A percentile compares a stretch with the other conserved stretches of the same genome.
Conservation (phyloP, 768 basidiomycete genomes). For the Coprinopsis sp. region DNA sequence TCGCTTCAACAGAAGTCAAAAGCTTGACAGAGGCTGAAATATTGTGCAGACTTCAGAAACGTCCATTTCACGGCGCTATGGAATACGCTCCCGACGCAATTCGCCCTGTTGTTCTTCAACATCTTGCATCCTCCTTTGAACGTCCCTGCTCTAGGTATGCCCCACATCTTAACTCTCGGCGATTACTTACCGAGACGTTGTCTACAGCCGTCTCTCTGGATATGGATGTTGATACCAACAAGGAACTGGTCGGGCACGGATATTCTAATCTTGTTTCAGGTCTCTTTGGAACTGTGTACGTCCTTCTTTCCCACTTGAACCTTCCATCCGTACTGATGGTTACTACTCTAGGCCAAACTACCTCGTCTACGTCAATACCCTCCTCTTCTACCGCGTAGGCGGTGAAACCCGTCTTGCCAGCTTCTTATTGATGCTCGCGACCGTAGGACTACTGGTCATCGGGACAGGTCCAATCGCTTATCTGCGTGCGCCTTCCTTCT, state of each 20-base stretch:
- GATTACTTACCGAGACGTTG: not conserved
- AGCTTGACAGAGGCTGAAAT: not conserved
- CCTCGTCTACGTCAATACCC: slow-evolving; percentile 83
- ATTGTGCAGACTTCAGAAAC: slow-evolving; percentile 48
- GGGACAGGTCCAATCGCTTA: slow-evolving; percentile 90
- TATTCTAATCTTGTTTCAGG: slow-evolving; percentile 87
- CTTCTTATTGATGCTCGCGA: slow-evolving; percentile 77
- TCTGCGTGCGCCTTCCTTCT: slow-evolving; percentile 51
- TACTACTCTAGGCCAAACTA: slow-evolving; percentile 61
- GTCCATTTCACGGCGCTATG: slow-evolving; percentile 66
- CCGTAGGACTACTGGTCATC: slow-evolving; percentile 63
- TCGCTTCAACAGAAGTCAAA: not conserved
- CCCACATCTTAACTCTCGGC: not conserved
- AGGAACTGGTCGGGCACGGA: slow-evolving; percentile 90
- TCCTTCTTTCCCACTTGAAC: slow-evolving; percentile 9
- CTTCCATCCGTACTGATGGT: not conserved
- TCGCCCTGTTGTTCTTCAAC: slow-evolving; percentile 91
- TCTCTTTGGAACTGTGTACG: slow-evolving; percentile 73
- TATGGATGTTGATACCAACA: slow-evolving; percentile 85
- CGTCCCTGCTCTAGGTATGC: slow-evolving; percentile 79
- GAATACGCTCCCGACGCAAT: slow-evolving; percentile 87
- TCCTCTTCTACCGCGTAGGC: slow-evolving; percentile 93
- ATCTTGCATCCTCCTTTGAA: slow-evolving; percentile 82
- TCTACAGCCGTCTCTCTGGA: slow-evolving; percentile 76
- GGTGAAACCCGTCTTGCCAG: slow-evolving; percentile 82